Percentiles rank a stretch among this genome's conserved stretches.
phyloP scores from a whole-genome alignment of 2,329 filamentous ascomycete genomes.

The Ophiocordyceps robertsii region DNA sequence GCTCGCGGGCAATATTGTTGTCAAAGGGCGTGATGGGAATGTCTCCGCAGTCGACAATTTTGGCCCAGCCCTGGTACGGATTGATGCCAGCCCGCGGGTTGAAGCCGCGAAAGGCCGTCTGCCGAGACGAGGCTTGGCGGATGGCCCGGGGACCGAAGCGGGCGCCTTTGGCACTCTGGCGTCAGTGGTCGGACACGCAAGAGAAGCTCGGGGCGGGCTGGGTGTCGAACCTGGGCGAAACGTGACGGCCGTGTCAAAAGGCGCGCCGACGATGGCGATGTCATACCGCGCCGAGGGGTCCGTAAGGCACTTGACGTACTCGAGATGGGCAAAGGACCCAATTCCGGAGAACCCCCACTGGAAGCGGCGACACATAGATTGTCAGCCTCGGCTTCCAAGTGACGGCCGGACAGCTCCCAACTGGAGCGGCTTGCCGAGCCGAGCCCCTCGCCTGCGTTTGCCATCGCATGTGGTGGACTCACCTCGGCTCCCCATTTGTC shows the following conservation, averaged over 20 bases:
- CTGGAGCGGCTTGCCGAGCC: too few species aligned
- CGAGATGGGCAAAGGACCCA: constrained; percentile 59
- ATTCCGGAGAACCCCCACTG: constrained; percentile 53
- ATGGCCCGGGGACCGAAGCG: constrained; percentile 84
- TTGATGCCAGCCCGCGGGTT: constrained; percentile 75
- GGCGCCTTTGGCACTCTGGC: constrained; percentile 30
- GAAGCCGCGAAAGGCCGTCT: constrained; percentile 64
- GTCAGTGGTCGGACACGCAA: too few species aligned
- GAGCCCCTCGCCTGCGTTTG: too few species aligned
- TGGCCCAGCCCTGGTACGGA: constrained; percentile 71
- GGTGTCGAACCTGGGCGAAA: constrained; percentile 45
- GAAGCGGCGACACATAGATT: not conserved
- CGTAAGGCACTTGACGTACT: constrained; percentile 56
- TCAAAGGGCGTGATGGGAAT: constrained; percentile 80
- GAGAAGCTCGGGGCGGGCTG: not conserved
- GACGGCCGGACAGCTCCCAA: not conserved
- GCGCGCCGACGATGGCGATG: constrained; percentile 58
- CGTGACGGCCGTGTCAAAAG: constrained; percentile 61
- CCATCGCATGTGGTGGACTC: constrained; percentile 11
- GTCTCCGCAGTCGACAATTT: constrained; percentile 79
- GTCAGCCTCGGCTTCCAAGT: not conserved
- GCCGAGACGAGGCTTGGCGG: constrained; percentile 67
- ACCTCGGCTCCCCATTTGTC: constrained; percentile 46
- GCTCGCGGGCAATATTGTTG: constrained; percentile 64
- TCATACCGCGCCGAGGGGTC: constrained; percentile 50